Evolutionary conservation across 202 grass and related monocot species (phyloP), one percentile per base, ranked within the genome.

Genomic region (Elaeis oleifera): DNA sequence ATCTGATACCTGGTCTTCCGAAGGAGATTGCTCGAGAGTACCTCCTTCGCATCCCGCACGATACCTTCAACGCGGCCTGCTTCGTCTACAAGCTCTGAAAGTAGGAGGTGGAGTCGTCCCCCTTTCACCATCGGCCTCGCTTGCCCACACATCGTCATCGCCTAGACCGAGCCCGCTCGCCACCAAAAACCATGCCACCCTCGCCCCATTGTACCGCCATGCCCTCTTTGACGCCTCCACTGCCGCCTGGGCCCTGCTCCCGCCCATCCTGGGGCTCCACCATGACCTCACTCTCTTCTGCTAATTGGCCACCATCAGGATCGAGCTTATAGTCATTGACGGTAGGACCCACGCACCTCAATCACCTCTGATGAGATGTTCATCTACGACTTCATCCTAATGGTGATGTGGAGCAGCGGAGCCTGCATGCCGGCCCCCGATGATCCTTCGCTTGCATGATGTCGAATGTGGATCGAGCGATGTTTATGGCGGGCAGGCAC

Each of bases 371-470:
- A 63, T 13, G 53, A 68, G 25, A 83, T 95, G 18, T 69, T 84
- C 62, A 69, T 90, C 9, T 90, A 90, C 25, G 86, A 95, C 74
- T 90, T 90, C 63, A 20, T 79, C 11, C 14, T 20, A 20, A 20
- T 60, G 2, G 81, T 78, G 26, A 4, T 44, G 1, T 95, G 83
- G 90, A 74, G 66, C 0, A 24, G 31, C 39, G 83, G 90, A 2
- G 54, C 69, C 0, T 61, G 73, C 9, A 75, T 95, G 59, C 83
- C 83, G 0, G 57, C 61, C 0, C 83, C 1, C 27, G 61, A 1
- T 67, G 78, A 50, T 90, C 90, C 75, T 95, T 90, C 71, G 78
- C 90, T 20, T 95, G 86, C 61, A 83, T 77, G 0, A 64, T 69
- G 2, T 71, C 14, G 2, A 65, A 32, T 5, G 50, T 27, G 25